A percentile compares a stretch with the other conserved stretches of the same genome.
phyloP scores from a whole-genome alignment of 1,284 basidiomycete genomes.

The Ustilago tritici region DNA sequence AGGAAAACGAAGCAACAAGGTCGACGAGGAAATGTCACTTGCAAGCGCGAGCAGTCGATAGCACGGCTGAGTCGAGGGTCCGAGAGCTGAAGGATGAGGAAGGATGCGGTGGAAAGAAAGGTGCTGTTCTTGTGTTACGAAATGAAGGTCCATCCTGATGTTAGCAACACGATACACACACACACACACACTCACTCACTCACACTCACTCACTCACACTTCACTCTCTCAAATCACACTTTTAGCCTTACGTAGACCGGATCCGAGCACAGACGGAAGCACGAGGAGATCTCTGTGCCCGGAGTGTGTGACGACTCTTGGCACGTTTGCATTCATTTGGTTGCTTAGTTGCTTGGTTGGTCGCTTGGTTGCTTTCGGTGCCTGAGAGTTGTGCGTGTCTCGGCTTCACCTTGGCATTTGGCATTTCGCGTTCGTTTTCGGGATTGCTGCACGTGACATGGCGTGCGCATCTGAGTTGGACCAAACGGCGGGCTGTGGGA shows the following conservation, averaged over 20 bases:
- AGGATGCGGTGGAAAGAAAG: constrained; percentile 5
- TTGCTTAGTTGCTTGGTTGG: neutral
- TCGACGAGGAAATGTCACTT: neutral
- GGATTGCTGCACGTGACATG: too few species aligned
- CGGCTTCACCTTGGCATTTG: too few species aligned
- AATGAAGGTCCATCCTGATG: constrained; percentile 7
- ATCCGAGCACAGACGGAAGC: neutral
- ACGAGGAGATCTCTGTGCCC: neutral
- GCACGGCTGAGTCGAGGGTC: neutral
- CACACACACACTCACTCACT: neutral
- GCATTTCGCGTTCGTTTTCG: too few species aligned
- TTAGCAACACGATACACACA: constrained; percentile 7
- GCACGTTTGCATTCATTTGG: constrained; percentile 12
- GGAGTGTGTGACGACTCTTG: neutral
- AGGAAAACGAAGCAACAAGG: neutral
- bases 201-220: neutral
- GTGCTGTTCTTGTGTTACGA: neutral
- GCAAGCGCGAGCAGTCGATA: neutral
- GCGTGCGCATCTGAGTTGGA: too few species aligned
- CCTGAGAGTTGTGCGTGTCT: too few species aligned
- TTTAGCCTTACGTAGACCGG: neutral
- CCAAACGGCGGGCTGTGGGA: too few species aligned
- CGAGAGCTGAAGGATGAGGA: neutral
- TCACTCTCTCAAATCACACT: too few species aligned
- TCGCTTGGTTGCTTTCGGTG: too few species aligned